phyloP scores from a whole-genome alignment of 768 basidiomycete genomes.

The Austroboletus eburneus region DNA sequence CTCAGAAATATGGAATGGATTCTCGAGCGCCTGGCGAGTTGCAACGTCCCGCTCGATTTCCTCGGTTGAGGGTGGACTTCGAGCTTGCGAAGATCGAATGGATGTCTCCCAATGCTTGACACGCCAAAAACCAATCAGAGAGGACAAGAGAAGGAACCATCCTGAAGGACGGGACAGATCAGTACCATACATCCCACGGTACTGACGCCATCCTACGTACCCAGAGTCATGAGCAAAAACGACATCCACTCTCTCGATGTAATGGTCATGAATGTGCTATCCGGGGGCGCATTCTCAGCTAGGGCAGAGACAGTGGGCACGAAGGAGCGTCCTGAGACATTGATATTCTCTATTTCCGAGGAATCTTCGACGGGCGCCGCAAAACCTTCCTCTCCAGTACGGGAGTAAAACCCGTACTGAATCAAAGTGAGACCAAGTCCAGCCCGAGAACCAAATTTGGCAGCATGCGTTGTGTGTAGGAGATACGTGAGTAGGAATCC shows the following conservation, averaged over 20 bases:
- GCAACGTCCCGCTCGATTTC: slow-evolving; percentile 49
- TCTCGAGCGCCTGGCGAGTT: slow-evolving; percentile 48
- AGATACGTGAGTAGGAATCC: slow-evolving; percentile 81
- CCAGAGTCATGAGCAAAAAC: slow-evolving; percentile 88
- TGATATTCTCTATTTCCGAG: slow-evolving; percentile 9
- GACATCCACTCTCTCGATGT: slow-evolving; percentile 83
- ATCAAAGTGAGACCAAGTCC: slow-evolving; percentile 95
- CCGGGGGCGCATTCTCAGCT: slow-evolving; percentile 18
- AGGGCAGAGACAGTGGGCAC: slow-evolving; percentile 21
- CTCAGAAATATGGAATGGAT: slow-evolving; percentile 45
- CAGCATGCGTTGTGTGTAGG: slow-evolving; percentile 87
- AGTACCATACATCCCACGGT: not conserved
- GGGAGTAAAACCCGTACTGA: slow-evolving; percentile 83
- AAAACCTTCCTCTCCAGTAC: slow-evolving; percentile 33
- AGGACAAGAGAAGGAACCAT: slow-evolving; percentile 89
- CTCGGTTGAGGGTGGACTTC: slow-evolving; percentile 29
- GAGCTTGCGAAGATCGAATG: slow-evolving; percentile 44
- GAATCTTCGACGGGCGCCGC: slow-evolving; percentile 16
- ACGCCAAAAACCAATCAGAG: slow-evolving; percentile 76
- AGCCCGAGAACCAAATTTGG: slow-evolving; percentile 88
- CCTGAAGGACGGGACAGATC: slow-evolving; percentile 38
- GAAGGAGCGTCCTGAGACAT: slow-evolving; percentile 17
- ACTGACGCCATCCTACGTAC: slow-evolving; percentile 32
- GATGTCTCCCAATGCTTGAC: slow-evolving; percentile 81
- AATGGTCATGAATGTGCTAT: slow-evolving; percentile 28